Evolutionary conservation across 495 filamentous ascomycete genomes (phyloP), one percentile per base, ranked within the genome.

Genomic region (Jackrogersella multiformis): DNA sequence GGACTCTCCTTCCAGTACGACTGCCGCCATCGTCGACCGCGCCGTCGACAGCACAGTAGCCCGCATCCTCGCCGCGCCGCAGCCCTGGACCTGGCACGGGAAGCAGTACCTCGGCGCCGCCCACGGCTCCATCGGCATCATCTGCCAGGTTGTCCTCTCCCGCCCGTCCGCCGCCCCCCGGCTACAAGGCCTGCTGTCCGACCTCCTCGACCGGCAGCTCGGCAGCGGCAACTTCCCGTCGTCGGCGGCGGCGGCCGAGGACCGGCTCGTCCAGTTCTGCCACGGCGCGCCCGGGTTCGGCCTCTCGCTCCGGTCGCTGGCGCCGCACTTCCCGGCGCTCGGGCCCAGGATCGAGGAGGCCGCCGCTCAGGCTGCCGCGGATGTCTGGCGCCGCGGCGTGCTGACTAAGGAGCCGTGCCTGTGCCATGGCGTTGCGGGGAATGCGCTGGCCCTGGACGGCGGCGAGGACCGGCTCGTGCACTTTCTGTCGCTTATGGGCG

Each of bases 211-310:
- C n/a, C 20, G 64, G 53, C 83, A 84, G 60, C 56, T 45, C 13
- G 1, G 26, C 4, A 74, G 74, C 42, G 83, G 84, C 0, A 85
- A 86, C 51, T 85, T 82, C 78, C 79, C 81, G 1, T 66, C 70
- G 9, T 68, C 66, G 20, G 46, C 28, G 30, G 55, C 35, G 3
- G 62, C 53, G 13, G 64, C 12, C 12, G 52, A 55, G 1, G 66
- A 72, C 24, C 46, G 39, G 5, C 78, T 89, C 1, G 86, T 90
- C 2, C 88, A 90, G 74, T 85, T 89, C 70, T 90, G 88, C 70
- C 88, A 90, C 67, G 88, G 88, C 12, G 88, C 85, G 1, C 86
- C 88, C 0, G 88, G 87, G 0, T 80, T 89, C n/a, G 71, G 87
- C 0, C 18, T 82, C 3, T 85, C 86, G 15, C 78, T 90, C 16